phyloP scores from a whole-genome alignment of 108 stramenopile species.

The Nitzschia sp. region DNA sequence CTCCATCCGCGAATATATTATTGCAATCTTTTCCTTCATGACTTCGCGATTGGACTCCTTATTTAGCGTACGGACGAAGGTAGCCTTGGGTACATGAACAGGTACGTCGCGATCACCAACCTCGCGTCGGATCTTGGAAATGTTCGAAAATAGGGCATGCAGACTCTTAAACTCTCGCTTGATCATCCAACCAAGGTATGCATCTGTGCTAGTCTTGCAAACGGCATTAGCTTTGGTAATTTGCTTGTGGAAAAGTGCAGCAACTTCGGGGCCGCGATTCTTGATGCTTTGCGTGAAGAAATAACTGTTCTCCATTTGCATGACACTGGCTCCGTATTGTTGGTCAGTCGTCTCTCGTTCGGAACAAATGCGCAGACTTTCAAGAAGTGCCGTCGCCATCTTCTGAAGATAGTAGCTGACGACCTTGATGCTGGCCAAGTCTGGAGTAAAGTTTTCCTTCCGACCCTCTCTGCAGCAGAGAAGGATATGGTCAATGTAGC shows the following conservation, averaged over 20 bases:
- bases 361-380: slow-evolving; percentile 74
- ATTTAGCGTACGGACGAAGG: slow-evolving; percentile 75
- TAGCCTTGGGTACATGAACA: slow-evolving; percentile 79
- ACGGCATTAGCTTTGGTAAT: slow-evolving; percentile 76
- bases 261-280: slow-evolving; percentile 66
- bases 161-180: slow-evolving; percentile 88
- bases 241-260: slow-evolving; percentile 78
- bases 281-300: slow-evolving; percentile 86
- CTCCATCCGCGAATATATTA: slow-evolving; percentile 87
- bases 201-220: slow-evolving; percentile 88
- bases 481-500: slow-evolving; percentile 82
- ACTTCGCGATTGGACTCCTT: slow-evolving; percentile 86
- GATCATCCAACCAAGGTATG: slow-evolving; percentile 91
- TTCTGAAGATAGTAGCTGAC: slow-evolving; percentile 85
- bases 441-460: slow-evolving; percentile 66
- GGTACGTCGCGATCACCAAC: slow-evolving; percentile 85
- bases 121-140: slow-evolving; percentile 80
- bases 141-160: slow-evolving; percentile 83
- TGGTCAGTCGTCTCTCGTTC: slow-evolving; percentile 83
- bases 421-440: slow-evolving; percentile 84
- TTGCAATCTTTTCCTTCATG: slow-evolving; percentile 84
- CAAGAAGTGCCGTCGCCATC: slow-evolving; percentile 84
- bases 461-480: slow-evolving; percentile 77
- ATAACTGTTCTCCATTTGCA: slow-evolving; percentile 90
- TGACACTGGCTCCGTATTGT: slow-evolving; percentile 85